These are phyloP conservation scores for Pachysolen tannophilus DNA, from an alignment of 805 yeast species.

Conservation along the genomic window DNA sequence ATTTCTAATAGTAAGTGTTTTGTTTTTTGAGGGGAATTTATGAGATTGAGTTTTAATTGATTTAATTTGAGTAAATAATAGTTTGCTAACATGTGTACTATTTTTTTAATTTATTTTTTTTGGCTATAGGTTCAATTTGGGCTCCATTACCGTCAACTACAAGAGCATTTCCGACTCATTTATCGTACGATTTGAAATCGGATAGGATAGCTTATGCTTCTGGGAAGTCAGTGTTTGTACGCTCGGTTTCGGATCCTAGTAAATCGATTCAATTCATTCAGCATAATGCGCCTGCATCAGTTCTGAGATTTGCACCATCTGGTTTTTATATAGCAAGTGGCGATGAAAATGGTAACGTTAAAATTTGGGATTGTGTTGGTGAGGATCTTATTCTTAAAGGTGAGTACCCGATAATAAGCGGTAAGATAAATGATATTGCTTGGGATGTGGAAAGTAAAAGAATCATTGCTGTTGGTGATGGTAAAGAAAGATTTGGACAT, in stretches of 20 bases:
- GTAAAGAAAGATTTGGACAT: conserved; percentile 86
- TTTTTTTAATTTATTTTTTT: too few species aligned
- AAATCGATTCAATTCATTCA: conserved; percentile 59
- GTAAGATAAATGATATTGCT: conserved; percentile 72
- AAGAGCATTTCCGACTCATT: conserved; percentile 60
- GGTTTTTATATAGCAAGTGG: conserved; percentile 91
- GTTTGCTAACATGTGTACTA: not conserved
- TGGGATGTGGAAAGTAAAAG: conserved; percentile 91
- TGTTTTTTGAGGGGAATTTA: too few species aligned
- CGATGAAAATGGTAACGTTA: conserved; percentile 82
- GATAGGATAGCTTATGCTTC: conserved; percentile 73
- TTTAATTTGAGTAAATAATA: too few species aligned
- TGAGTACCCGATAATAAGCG: conserved; percentile 67
- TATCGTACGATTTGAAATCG: conserved; percentile 65
- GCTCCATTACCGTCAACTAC: conserved; percentile 80
- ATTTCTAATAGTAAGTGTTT: too few species aligned
- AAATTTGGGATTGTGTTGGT: conserved; percentile 72
- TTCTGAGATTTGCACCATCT: conserved; percentile 80
- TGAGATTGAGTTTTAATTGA: too few species aligned
- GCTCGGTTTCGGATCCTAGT: conserved; percentile 50
- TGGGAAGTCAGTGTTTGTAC: conserved; percentile 71
- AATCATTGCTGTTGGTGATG: conserved; percentile 91
- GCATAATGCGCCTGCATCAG: conserved; percentile 69
- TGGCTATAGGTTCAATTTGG: conserved; percentile 26
- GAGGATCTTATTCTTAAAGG: conserved; percentile 59